phyloP scores from a whole-genome alignment of 225 moss, liverwort and hornwort species.

The Polytrichum commune region DNA sequence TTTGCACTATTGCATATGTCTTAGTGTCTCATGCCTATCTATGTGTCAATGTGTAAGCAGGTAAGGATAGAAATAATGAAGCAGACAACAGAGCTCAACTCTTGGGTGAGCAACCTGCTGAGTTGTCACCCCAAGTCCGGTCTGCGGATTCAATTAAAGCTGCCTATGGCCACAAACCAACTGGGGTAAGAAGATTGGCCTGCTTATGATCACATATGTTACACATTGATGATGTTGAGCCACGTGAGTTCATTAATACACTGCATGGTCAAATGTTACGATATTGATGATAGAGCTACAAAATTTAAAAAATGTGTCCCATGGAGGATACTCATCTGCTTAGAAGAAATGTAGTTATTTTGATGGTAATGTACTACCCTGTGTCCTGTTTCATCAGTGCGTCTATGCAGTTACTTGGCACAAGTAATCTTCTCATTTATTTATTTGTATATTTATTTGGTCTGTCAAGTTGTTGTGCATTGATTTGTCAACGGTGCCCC shows the following conservation, averaged over 20 bases:
- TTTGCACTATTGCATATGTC: no score
- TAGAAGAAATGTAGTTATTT: no score
- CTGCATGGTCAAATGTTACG: no score
- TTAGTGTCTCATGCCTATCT: no score
- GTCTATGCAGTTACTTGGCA: no score
- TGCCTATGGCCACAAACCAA: slow-evolving; percentile 75
- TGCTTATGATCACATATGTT: slow-evolving; percentile 2
- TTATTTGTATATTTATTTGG: not conserved
- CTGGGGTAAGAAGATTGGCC: slow-evolving; percentile 37
- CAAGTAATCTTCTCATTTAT: not conserved
- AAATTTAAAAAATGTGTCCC: no score
- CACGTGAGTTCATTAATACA: not conserved
- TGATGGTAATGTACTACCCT: no score
- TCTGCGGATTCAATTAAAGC: slow-evolving; percentile 80
- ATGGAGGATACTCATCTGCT: no score
- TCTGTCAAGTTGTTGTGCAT: no score
- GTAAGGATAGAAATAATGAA: slow-evolving; percentile 59
- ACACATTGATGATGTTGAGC: not conserved
- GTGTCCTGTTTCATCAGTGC: no score
- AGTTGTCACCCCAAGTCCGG: slow-evolving; percentile 50
- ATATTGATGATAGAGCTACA: no score
- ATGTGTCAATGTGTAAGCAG: slow-evolving; percentile 15
- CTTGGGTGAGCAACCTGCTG: slow-evolving; percentile 46
- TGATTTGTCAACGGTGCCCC: not conserved
- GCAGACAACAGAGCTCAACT: slow-evolving; percentile 69